Conservation (phyloP, 441 rosid genomes). For the Adansonia gregorii region DNA sequence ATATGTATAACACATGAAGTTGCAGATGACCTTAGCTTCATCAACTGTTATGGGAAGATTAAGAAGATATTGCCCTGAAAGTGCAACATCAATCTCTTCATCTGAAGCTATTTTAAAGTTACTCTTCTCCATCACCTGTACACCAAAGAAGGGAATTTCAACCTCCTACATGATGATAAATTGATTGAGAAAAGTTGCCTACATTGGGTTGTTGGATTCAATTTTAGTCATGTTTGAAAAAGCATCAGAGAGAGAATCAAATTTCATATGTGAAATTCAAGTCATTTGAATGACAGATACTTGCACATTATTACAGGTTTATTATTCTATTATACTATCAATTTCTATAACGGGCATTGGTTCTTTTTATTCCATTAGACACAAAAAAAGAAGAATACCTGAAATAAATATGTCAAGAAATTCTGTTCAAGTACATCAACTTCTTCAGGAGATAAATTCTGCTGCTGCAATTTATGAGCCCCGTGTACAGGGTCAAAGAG, state of each 20-base stretch:
- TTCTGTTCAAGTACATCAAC: conserved; percentile 67
- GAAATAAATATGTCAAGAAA: conserved; percentile 66
- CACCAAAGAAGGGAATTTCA: neutral
- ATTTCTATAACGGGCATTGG: neutral
- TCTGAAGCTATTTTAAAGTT: conserved; percentile 68
- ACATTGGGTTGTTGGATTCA: neutral
- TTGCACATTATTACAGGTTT: neutral
- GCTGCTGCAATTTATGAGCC: conserved; percentile 65
- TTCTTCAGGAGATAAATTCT: conserved; percentile 57
- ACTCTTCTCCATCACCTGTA: conserved; percentile 86
- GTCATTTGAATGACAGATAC: neutral
- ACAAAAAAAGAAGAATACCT: conserved; percentile 33
- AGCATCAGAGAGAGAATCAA: neutral
- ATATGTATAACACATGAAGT: conserved; percentile 1
- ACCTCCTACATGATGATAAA: neutral
- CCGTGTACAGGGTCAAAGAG: conserved; percentile 81
- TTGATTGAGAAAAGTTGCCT: neutral
- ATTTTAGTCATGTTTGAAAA: neutral
- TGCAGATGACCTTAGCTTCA: conserved; percentile 60
- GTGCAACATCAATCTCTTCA: conserved; percentile 78
- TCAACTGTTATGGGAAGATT: conserved; percentile 81
- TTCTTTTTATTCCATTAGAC: neutral
- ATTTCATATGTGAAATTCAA: neutral
- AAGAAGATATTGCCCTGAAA: conserved; percentile 74
- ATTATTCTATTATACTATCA: neutral